Percentiles rank a stretch among this genome's conserved stretches.
phyloP scores from a whole-genome alignment of 2,329 filamentous ascomycete species.

The Dactylellina parvicollis region DNA sequence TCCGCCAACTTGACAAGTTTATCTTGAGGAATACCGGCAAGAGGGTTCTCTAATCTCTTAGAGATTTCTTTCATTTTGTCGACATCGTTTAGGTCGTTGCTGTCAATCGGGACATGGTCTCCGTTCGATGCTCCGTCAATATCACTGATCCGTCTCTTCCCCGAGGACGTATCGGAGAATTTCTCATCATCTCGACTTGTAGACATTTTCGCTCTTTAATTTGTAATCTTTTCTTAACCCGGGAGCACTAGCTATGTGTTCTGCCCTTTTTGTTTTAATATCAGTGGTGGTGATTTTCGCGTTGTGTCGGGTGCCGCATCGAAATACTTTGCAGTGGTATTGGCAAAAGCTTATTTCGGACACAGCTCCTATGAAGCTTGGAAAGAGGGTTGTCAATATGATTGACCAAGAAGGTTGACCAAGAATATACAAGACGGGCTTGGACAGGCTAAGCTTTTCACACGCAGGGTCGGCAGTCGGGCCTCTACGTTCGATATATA shows the following conservation, averaged over 20 bases:
- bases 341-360: slow-evolving; percentile 21
- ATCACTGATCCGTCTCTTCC: slow-evolving; percentile 27
- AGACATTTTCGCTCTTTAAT: slow-evolving; percentile 6
- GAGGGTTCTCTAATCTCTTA: slow-evolving; percentile 63
- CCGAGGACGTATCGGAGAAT: slow-evolving; percentile 27
- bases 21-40: slow-evolving; percentile 67
- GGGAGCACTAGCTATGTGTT: too few relatives aligned
- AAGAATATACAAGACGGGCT: neutral
- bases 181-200: slow-evolving; percentile 25
- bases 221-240: neutral
- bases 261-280: too few relatives aligned
- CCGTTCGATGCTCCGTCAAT: neutral
- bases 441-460: slow-evolving; percentile 5
- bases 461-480: neutral
- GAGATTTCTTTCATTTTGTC: slow-evolving; percentile 32
- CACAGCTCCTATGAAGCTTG: too few relatives aligned
- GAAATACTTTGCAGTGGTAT: neutral
- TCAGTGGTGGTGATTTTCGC: slow-evolving; percentile 12
- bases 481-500: slow-evolving; percentile 1
- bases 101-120: slow-evolving; percentile 23
- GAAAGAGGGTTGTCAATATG: too few relatives aligned
- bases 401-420: too few relatives aligned
- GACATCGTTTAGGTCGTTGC: slow-evolving; percentile 23
- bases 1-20: slow-evolving; percentile 68
- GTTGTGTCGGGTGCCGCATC: slow-evolving; percentile 11